Base-by-base conservation (phyloP, 2,329 filamentous ascomycete genomes). In the Apiospora rasikravindrae region DNA sequence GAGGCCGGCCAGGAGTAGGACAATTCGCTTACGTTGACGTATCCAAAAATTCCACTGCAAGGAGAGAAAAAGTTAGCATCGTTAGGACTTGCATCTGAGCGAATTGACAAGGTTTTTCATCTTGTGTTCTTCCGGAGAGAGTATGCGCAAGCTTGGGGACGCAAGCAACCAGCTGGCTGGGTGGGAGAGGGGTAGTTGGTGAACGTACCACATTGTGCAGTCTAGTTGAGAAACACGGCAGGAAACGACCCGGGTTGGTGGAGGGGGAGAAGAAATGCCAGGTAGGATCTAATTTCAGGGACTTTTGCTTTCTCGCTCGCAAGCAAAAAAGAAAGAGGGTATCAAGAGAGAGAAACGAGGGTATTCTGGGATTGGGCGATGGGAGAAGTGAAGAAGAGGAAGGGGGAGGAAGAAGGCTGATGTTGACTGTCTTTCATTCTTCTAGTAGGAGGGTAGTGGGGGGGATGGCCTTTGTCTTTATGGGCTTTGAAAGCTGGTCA, bases 31-130 rank as follows among this genome's bases (percentile, higher is more conserved):
- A 69, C 98, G 88, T 98, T 98, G 88, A 98, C 94, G 89, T 98
- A 98, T 80, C 96, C 96, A 87, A 98, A 97, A 86, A 96, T 97
- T 84, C 94, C 94, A 92, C 94, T 96, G 73, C 73, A 26, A 68
- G 42, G 13, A 68, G 40, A 26, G 2, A 19, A 26, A n/a, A n/a
- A 40, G 42, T 68, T 68, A 68, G 66, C 44, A 68, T 68, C 3
- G n/a, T 2, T 24, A 33, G 66, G 33, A n/a, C 22, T 64, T 22
- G 16, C 5, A 5, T n/a, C 16, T 24, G 64, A 10, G 29, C 11
- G 29, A 44, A 26, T 24, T 24, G 19, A 8, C 2, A 19, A 16
- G 4, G 14, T 45, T 42, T 67, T 14, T 29, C 53, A 8, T 14
- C 37, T 67, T 16, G n/a, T n/a, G n/a, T n/a, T n/a, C n/a, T n/a